Percentiles rank a stretch among this genome's conserved stretches.
These are phyloP conservation scores for Rhodomyrtus tomentosa DNA, from an alignment of 345 rosid species.

Conservation along the genomic window DNA sequence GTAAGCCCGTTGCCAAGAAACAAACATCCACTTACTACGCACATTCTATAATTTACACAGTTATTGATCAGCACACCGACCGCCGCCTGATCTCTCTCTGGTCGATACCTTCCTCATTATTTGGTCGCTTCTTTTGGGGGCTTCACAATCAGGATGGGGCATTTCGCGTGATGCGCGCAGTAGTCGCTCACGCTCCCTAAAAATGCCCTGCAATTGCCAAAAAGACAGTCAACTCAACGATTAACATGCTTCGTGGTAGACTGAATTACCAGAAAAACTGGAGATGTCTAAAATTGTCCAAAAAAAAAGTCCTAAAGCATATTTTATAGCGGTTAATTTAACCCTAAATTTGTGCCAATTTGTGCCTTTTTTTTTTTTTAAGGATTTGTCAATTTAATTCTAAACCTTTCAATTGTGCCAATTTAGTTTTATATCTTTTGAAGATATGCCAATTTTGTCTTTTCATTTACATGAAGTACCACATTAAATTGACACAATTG, in stretches of 20 bases:
- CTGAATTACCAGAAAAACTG: neutral
- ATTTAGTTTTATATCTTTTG: too few species aligned
- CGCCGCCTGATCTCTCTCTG: neutral
- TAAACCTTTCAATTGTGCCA: too few species aligned
- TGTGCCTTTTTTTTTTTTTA: too few species aligned
- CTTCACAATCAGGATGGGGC: slow-evolving; percentile 61
- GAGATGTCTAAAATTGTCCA: neutral
- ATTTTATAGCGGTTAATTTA: too few species aligned
- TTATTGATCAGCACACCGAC: neutral
- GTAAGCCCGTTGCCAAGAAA: neutral
- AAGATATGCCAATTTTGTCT: too few species aligned
- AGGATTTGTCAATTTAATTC: too few species aligned
- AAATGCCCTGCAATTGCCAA: slow-evolving; percentile 35
- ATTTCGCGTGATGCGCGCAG: slow-evolving; percentile 57
- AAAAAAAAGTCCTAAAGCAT: too few species aligned
- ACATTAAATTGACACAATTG: too few species aligned
- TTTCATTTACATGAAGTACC: too few species aligned
- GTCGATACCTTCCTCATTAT: neutral
- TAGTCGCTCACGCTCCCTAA: slow-evolving; percentile 75
- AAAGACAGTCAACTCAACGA: neutral
- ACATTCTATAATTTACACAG: neutral
- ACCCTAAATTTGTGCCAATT: too few species aligned
- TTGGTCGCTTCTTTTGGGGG: slow-evolving; percentile 22
- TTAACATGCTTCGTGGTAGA: neutral
- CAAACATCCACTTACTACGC: neutral